These are phyloP conservation scores for Ascocoryne sarcoides DNA, from an alignment of 2,329 filamentous ascomycete species.

Conservation along the genomic window DNA sequence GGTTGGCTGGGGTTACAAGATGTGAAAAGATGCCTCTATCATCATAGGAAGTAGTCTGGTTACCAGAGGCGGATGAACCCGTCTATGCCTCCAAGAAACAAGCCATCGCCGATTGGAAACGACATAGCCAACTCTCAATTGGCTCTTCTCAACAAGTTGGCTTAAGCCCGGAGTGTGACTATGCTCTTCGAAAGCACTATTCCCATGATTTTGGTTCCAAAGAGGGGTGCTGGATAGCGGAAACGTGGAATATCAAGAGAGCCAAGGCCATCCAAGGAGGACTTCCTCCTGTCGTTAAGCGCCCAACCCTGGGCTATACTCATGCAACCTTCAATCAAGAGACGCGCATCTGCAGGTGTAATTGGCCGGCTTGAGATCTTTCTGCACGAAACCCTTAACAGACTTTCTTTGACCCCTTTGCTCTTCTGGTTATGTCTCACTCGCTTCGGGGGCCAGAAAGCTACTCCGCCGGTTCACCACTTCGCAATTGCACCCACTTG, in stretches of 20 bases:
- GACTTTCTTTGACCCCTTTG: conserved; percentile 10
- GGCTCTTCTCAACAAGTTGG: not conserved
- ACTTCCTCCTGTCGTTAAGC: conserved; percentile 10
- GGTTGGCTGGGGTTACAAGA: not conserved
- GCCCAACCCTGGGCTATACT: conserved; percentile 9
- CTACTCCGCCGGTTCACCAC: not conserved
- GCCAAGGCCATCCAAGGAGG: not conserved
- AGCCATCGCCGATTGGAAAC: too few species aligned
- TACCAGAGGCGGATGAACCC: too few species aligned
- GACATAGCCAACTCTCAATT: too few species aligned
- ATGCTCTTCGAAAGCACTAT: not conserved
- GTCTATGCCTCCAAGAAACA: too few species aligned
- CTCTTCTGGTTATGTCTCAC: too few species aligned
- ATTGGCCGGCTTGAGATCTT: conserved; percentile 16
- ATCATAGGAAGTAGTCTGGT: not conserved
- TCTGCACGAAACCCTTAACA: conserved; percentile 16
- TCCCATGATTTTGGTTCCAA: not conserved
- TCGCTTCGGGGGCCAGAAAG: not conserved
- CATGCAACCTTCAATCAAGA: conserved; percentile 21
- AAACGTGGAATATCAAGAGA: not conserved
- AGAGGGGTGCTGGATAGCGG: not conserved
- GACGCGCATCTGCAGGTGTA: conserved; percentile 21
- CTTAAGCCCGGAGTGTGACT: not conserved
- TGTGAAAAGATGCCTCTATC: not conserved
- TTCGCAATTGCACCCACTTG: not conserved